These are phyloP conservation scores for Hericium erinaceus DNA, from an alignment of 768 basidiomycete genomes.

Conservation along the genomic window DNA sequence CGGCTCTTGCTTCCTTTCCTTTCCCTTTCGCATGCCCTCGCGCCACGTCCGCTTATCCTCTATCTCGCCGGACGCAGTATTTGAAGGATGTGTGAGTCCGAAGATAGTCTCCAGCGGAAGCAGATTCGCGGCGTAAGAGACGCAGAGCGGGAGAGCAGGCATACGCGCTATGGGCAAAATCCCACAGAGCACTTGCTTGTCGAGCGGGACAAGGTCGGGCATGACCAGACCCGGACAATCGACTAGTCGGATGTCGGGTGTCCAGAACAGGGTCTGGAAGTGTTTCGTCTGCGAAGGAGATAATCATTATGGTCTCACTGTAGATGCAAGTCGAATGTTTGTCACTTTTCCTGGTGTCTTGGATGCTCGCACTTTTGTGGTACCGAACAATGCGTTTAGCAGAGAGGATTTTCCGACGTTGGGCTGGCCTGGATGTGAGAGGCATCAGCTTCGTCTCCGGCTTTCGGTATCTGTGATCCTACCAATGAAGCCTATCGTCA, in stretches of 20 bases:
- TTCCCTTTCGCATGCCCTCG: conserved; percentile 26
- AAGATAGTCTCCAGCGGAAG: conserved; percentile 74
- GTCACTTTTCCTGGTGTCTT: conserved; percentile 78
- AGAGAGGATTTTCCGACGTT: conserved; percentile 95
- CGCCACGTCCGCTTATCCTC: conserved; percentile 76
- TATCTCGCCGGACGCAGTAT: conserved; percentile 23
- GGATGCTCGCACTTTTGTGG: conserved; percentile 68
- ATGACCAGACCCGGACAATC: conserved; percentile 95
- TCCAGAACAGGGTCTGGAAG: conserved; percentile 91
- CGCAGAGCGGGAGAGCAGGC: conserved; percentile 75
- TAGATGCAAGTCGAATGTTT: not conserved
- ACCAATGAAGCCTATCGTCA: conserved; percentile 83
- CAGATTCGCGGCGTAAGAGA: conserved; percentile 55
- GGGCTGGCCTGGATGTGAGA: conserved; percentile 58
- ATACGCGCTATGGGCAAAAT: conserved; percentile 76
- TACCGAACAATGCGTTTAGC: conserved; percentile 84
- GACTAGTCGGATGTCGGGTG: conserved; percentile 74
- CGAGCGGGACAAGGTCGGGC: conserved; percentile 76
- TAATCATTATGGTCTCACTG: not conserved
- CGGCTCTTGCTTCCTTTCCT: conserved; percentile 11
- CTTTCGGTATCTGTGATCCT: conserved; percentile 2
- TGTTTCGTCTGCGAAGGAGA: conserved; percentile 66
- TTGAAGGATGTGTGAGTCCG: conserved; percentile 43
- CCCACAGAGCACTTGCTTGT: conserved; percentile 70
- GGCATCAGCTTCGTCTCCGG: not conserved